Percentiles rank a stretch among this genome's conserved stretches.
These are phyloP conservation scores for Trichoderma reesei DNA, from an alignment of 495 filamentous ascomycete genomes.

Conservation along the genomic window DNA sequence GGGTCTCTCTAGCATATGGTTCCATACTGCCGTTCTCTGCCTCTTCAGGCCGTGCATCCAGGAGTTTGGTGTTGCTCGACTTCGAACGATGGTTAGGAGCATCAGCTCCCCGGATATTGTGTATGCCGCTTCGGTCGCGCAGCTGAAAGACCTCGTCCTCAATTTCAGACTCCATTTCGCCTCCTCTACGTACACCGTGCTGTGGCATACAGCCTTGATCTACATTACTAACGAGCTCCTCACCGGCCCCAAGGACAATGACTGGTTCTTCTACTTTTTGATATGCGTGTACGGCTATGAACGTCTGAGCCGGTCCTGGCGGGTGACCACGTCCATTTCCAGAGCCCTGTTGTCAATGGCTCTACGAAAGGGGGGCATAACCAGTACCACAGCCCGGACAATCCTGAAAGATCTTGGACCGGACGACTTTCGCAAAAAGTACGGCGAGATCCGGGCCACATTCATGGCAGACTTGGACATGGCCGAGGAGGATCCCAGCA, in stretches of 20 bases:
- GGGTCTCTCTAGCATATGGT: conserved; percentile 18
- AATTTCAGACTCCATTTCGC: conserved; percentile 18
- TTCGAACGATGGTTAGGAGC: conserved; percentile 16
- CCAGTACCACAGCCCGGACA: conserved; percentile 14
- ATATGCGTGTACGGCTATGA: conserved; percentile 23
- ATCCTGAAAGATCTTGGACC: conserved; percentile 11
- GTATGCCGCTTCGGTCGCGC: conserved; percentile 18
- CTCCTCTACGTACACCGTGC: conserved; percentile 17
- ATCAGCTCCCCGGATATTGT: conserved; percentile 17
- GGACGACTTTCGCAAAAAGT: conserved; percentile 1
- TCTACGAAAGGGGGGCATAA: conserved; percentile 16
- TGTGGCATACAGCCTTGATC: conserved; percentile 22
- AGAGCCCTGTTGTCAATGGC: conserved; percentile 20
- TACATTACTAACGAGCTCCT: conserved; percentile 23
- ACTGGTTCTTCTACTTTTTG: conserved; percentile 21
- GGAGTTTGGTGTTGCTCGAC: conserved; percentile 15
- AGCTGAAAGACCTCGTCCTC: conserved; percentile 20
- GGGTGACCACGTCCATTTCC: conserved; percentile 17
- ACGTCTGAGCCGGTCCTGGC: conserved; percentile 16
- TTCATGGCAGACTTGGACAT: conserved; percentile 20
- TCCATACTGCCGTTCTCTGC: conserved; percentile 20
- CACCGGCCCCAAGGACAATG: conserved; percentile 9
- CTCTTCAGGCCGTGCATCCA: conserved; percentile 10
- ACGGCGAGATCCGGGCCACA: conserved; percentile 14
- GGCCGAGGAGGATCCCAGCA: conserved; percentile 14